Percentiles rank a stretch among this genome's conserved stretches.
phyloP scores from a whole-genome alignment of 768 basidiomycete species.

The Amanita rimosa region DNA sequence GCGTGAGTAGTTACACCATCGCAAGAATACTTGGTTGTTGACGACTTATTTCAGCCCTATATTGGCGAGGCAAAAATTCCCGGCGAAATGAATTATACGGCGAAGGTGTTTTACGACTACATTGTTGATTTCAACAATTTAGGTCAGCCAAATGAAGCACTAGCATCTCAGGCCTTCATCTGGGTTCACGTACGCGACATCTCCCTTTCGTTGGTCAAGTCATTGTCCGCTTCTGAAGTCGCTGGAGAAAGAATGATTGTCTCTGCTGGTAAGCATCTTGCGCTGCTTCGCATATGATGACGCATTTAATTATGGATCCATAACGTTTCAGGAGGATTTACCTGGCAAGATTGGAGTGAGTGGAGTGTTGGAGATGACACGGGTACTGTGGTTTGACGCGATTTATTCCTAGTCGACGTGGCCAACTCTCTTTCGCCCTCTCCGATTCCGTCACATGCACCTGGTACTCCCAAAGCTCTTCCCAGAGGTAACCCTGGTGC shows the following conservation, averaged over 20 bases:
- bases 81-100: not conserved
- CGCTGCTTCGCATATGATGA: too few species aligned
- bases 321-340: not conserved
- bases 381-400: not conserved
- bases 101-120: not conserved
- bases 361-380: not conserved
- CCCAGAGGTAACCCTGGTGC: not conserved
- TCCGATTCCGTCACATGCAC: not conserved
- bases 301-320: too few species aligned
- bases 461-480: not conserved
- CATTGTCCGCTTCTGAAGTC: not conserved
- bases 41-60: not conserved
- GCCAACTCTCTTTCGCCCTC: not conserved
- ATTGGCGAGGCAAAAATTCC: not conserved
- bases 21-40: not conserved
- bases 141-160: not conserved
- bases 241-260: conserved; percentile 4
- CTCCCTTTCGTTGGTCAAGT: not conserved
- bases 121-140: not conserved
- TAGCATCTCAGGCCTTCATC: not conserved
- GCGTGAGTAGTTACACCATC: not conserved
- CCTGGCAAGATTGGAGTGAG: conserved; percentile 5
- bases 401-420: not conserved
- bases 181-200: conserved; percentile 5
- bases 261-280: not conserved